Conservation (phyloP, 768 basidiomycete species). For the Suillus alpinus region DNA sequence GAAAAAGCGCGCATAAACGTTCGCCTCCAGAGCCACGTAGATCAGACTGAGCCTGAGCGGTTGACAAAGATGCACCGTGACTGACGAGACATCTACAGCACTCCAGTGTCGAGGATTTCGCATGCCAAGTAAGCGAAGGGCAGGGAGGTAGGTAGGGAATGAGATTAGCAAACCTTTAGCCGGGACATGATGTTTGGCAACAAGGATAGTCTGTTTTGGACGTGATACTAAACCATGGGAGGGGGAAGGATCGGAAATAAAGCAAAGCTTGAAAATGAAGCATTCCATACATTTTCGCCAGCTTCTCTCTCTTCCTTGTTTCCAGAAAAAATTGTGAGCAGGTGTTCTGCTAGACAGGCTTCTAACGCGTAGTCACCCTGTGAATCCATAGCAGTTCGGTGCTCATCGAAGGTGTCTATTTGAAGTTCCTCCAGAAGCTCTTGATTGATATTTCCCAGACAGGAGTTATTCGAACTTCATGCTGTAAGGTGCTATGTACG, state of each 20-base stretch:
- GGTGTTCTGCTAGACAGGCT: not conserved
- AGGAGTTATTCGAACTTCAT: not conserved
- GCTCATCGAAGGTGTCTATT: not conserved
- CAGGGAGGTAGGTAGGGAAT: not conserved
- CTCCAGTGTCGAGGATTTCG: not conserved
- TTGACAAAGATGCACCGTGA: not conserved
- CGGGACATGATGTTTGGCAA: not conserved
- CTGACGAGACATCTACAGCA: not conserved
- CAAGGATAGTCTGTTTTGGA: not conserved
- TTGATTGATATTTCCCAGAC: not conserved
- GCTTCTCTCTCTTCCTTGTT: not conserved
- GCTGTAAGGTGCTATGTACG: not conserved
- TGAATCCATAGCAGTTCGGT: not conserved
- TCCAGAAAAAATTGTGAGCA: not conserved
- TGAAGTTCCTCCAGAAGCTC: not conserved
- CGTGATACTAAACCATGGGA: not conserved
- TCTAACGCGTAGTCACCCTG: not conserved
- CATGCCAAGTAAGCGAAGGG: not conserved
- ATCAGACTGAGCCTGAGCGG: not conserved
- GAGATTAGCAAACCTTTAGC: not conserved
- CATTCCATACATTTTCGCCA: not conserved
- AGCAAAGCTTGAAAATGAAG: not conserved
- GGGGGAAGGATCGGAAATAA: not conserved
- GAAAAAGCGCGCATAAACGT: not conserved
- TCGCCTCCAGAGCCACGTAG: not conserved